Evolutionary conservation across 2,329 filamentous ascomycete genomes (phyloP).

Genomic region (Mollisiaceae sp.): DNA sequence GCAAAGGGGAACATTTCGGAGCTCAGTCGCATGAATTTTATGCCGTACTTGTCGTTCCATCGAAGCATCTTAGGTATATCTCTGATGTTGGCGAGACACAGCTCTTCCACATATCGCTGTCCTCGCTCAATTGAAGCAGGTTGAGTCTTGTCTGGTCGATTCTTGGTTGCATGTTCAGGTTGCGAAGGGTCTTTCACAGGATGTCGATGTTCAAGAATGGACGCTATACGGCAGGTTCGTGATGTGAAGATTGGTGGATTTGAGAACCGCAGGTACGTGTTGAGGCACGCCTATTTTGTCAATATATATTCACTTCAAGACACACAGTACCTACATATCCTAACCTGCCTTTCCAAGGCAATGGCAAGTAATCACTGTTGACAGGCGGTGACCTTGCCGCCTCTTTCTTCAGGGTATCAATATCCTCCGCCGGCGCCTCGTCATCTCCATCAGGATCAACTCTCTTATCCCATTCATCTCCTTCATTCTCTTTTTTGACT

Average conservation of each 20-base stretch:
- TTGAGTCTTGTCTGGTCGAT: constrained; percentile 77
- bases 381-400: constrained; percentile 67
- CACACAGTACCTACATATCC: constrained; percentile 71
- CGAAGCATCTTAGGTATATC: constrained; percentile 85
- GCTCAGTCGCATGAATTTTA: constrained; percentile 89
- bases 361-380: constrained; percentile 80
- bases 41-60: constrained; percentile 92
- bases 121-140: constrained; percentile 71
- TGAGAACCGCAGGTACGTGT: constrained; percentile 84
- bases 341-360: constrained; percentile 88
- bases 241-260: constrained; percentile 89
- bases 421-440: constrained; percentile 35
- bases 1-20: constrained; percentile 98
- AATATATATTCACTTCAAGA: not conserved
- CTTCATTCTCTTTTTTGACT: constrained; percentile 37
- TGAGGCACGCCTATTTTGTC: constrained; percentile 75
- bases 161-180: constrained; percentile 83
- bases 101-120: constrained; percentile 72
- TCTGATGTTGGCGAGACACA: constrained; percentile 81
- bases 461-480: constrained; percentile 38
- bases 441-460: constrained; percentile 40
- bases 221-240: constrained; percentile 87
- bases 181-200: constrained; percentile 76
- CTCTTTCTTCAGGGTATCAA: constrained; percentile 39
- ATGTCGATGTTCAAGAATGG: constrained; percentile 87